These are phyloP conservation scores for Hypsizygus marmoreus DNA, from an alignment of 768 basidiomycete genomes.

Conservation along the genomic window DNA sequence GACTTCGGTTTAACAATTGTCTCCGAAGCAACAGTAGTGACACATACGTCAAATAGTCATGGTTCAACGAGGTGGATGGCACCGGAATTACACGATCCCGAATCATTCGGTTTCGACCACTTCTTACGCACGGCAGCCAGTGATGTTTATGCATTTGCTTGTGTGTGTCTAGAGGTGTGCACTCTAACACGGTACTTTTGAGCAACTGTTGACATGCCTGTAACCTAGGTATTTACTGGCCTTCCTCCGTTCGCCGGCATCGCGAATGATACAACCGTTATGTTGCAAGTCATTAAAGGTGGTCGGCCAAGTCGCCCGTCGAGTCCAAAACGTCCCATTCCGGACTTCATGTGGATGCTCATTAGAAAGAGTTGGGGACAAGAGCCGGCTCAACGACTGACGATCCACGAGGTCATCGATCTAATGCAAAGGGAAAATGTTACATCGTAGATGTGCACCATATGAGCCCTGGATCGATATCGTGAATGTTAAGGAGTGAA, in stretches of 20 bases:
- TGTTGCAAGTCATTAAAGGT: conserved; percentile 17
- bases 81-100: conserved; percentile 35
- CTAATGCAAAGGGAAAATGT: too few relatives aligned
- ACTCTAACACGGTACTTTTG: neutral
- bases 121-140: conserved; percentile 27
- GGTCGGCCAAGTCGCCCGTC: too few relatives aligned
- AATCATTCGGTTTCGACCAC: conserved; percentile 20
- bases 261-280: conserved; percentile 20
- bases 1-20: conserved; percentile 36
- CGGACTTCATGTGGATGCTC: too few relatives aligned
- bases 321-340: too few relatives aligned
- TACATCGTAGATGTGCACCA: too few relatives aligned
- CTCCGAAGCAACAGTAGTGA: conserved; percentile 26
- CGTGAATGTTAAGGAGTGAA: too few relatives aligned
- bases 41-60: conserved; percentile 23
- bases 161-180: conserved; percentile 32
- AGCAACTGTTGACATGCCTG: neutral
- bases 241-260: conserved; percentile 19
- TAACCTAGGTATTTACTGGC: conserved; percentile 13
- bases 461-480: too few relatives aligned
- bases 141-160: conserved; percentile 36
- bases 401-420: too few relatives aligned
- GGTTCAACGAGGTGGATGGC: conserved; percentile 38
- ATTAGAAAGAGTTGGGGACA: too few relatives aligned
- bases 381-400: too few relatives aligned